Evolutionary conservation across 495 filamentous ascomycete genomes (phyloP).

Genomic region (Penicillium lividum): DNA sequence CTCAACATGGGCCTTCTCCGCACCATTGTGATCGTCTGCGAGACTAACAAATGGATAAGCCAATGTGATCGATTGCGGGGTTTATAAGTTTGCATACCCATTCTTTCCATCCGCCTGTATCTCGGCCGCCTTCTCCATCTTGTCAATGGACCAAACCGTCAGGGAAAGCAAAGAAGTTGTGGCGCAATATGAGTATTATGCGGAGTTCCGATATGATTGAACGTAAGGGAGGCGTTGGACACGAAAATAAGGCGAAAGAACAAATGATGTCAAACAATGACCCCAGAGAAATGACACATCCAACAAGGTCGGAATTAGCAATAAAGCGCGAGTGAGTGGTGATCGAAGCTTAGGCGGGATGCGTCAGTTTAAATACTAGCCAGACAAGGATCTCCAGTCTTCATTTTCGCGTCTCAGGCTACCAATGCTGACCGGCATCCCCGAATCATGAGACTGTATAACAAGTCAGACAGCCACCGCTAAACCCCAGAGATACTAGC

Average conservation of each 20-base stretch:
- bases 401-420: not conserved
- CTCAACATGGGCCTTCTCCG: slow-evolving; percentile 37
- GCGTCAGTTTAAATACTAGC: not conserved
- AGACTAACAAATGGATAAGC: not conserved
- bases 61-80: not conserved
- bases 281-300: not conserved
- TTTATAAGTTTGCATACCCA: not conserved
- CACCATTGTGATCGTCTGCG: slow-evolving; percentile 23
- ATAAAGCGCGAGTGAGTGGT: not conserved
- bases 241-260: not conserved
- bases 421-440: not conserved
- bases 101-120: not conserved
- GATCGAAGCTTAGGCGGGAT: not conserved
- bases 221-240: not conserved
- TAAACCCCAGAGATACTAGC: not conserved
- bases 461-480: not conserved
- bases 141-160: not conserved
- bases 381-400: not conserved
- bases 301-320: not conserved
- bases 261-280: not conserved
- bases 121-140: not conserved
- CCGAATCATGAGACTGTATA: not conserved
- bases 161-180: not conserved
- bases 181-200: not conserved
- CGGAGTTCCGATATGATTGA: not conserved